Percentiles rank a stretch among this genome's conserved stretches.
Evolutionary conservation across 2,329 filamentous ascomycete genomes (phyloP).

Genomic region (Aspergillus fumigatiaffinis): DNA sequence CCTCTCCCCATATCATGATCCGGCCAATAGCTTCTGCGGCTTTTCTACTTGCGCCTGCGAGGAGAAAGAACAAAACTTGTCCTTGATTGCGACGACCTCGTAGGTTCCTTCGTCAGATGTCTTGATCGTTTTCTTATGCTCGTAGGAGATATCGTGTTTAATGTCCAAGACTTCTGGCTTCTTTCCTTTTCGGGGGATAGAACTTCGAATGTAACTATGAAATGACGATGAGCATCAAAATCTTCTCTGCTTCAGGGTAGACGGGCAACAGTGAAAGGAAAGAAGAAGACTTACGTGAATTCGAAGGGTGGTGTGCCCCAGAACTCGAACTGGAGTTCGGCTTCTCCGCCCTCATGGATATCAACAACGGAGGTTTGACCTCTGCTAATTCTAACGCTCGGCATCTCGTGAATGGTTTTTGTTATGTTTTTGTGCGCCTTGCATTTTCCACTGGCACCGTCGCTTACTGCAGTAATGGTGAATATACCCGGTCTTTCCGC

Average conservation of each 20-base stretch:
- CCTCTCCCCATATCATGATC: conserved; percentile 11
- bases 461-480: conserved; percentile 78
- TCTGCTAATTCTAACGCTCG: conserved; percentile 83
- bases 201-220: conserved; percentile 73
- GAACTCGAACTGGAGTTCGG: conserved; percentile 92
- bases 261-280: background rate
- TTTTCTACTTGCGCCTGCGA: conserved; percentile 59
- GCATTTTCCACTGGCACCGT: conserved; percentile 79
- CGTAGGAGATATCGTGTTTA: conserved; percentile 77
- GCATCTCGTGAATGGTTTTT: conserved; percentile 86
- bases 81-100: conserved; percentile 94
- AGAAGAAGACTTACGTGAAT: conserved; percentile 61
- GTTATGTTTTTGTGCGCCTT: conserved; percentile 72
- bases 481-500: conserved; percentile 89
- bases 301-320: conserved; percentile 94
- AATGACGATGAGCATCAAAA: conserved; percentile 1
- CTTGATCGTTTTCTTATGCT: conserved; percentile 74
- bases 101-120: conserved; percentile 95
- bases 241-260: background rate
- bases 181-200: conserved; percentile 75
- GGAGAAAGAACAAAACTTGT: conserved; percentile 84
- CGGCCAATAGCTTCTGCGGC: conserved; percentile 34
- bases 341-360: conserved; percentile 94
- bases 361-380: conserved; percentile 78
- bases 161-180: conserved; percentile 82